Conservation (phyloP, 2,329 filamentous ascomycete genomes). For the Coniochaeta pulveracea region DNA sequence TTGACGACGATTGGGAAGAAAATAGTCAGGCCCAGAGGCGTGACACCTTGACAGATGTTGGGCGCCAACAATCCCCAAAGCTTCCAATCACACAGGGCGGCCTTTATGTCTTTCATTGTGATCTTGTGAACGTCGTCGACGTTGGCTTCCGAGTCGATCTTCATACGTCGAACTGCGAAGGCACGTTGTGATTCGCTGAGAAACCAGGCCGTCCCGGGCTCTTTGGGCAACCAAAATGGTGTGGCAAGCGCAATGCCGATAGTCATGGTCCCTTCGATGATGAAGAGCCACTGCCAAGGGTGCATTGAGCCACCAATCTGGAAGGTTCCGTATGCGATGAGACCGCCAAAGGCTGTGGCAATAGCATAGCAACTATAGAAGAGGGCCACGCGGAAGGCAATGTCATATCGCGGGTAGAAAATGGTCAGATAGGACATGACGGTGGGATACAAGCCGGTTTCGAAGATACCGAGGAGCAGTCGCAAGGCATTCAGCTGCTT, state of each 20-base stretch:
- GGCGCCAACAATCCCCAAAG: constrained; percentile 4
- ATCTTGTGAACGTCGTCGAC: constrained; percentile 4
- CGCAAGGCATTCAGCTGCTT: constrained; percentile 12
- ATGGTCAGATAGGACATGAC: constrained; percentile 46
- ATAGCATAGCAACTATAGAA: constrained; percentile 48
- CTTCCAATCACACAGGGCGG: constrained; percentile 6
- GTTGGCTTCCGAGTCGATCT: constrained; percentile 4
- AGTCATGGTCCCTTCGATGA: constrained; percentile 30
- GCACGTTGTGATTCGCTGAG: constrained; percentile 22
- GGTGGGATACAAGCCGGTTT: constrained; percentile 43
- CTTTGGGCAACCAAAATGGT: constrained; percentile 24
- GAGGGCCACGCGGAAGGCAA: constrained; percentile 37
- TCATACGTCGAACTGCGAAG: constrained; percentile 9
- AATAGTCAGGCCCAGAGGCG: constrained; percentile 4
- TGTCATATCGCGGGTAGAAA: constrained; percentile 47
- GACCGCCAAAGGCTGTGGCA: constrained; percentile 43
- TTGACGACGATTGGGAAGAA: constrained; percentile 7
- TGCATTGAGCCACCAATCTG: constrained; percentile 20
- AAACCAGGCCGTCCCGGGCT: constrained; percentile 25
- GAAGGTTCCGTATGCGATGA: constrained; percentile 31
- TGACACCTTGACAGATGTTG: constrained; percentile 7
- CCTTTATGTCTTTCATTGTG: constrained; percentile 4
- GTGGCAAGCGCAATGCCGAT: constrained; percentile 23
- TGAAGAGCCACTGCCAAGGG: constrained; percentile 31
- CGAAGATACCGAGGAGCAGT: constrained; percentile 15